phyloP scores from a whole-genome alignment of 2,329 filamentous ascomycete species.

The Fusarium kyushuense region DNA sequence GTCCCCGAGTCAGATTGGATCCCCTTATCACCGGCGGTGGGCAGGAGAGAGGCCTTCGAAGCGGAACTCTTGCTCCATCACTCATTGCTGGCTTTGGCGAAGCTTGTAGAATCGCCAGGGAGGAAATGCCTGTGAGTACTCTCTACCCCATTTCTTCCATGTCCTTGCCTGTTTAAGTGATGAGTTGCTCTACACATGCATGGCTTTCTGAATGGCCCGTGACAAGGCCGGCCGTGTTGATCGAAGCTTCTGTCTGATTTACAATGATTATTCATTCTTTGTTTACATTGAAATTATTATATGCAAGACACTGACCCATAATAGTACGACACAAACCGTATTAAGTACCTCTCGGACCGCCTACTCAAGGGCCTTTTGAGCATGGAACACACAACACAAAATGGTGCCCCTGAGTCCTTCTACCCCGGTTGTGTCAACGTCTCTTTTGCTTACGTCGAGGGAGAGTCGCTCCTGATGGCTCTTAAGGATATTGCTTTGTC shows the following conservation, averaged over 20 bases:
- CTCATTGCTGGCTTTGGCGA: constrained; percentile 94
- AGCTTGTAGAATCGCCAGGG: constrained; percentile 89
- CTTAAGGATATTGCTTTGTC: constrained; percentile 97
- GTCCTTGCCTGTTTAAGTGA: constrained; percentile 62
- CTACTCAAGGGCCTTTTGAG: constrained; percentile 84
- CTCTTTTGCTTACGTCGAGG: constrained; percentile 98
- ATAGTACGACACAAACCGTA: constrained; percentile 93
- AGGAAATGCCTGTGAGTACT: constrained; percentile 86
- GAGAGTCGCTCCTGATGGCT: constrained; percentile 97
- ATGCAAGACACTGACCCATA: constrained; percentile 28
- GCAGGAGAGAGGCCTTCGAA: constrained; percentile 93
- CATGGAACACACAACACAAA: constrained; percentile 92
- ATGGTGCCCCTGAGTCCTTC: constrained; percentile 84
- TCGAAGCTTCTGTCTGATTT: constrained; percentile 75
- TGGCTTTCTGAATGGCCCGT: constrained; percentile 86
- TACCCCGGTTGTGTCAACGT: constrained; percentile 99
- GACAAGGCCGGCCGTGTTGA: constrained; percentile 70
- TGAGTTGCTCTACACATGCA: constrained; percentile 88
- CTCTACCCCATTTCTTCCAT: constrained; percentile 31
- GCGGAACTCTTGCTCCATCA: constrained; percentile 90
- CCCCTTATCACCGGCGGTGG: constrained; percentile 97
- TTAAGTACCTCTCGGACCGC: constrained; percentile 84
- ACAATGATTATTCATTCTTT: constrained; percentile 1
- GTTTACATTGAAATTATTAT: constrained; percentile 8
- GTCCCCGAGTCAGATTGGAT: constrained; percentile 92